A percentile compares a stretch with the other conserved stretches of the same genome.
These are phyloP conservation scores for Malus sylvestris DNA, from an alignment of 306 rosid genomes.

Conservation along the genomic window DNA sequence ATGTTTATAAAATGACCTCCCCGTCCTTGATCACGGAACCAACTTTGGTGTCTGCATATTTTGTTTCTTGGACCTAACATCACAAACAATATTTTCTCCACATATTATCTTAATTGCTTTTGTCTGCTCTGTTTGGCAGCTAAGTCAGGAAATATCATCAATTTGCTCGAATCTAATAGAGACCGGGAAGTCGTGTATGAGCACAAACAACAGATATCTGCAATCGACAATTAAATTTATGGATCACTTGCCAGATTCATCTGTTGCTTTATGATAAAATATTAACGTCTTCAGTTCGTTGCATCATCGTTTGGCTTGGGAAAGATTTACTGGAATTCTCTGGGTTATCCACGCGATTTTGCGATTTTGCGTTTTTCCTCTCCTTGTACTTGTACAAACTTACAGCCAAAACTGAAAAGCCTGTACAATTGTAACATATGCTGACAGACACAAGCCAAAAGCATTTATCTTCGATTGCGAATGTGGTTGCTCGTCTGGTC, in stretches of 20 bases:
- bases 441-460: no score
- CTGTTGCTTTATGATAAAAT: neutral
- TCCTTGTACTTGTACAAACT: neutral
- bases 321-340: neutral
- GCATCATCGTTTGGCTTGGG: neutral
- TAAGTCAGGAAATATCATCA: constrained; percentile 34
- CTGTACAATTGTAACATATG: no score
- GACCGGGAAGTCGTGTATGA: constrained; percentile 66
- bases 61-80: neutral
- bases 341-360: neutral
- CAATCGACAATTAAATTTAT: constrained; percentile 46
- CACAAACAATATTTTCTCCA: neutral
- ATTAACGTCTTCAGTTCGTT: neutral
- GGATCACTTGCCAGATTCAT: constrained; percentile 26
- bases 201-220: constrained; percentile 44
- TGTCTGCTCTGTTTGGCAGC: constrained; percentile 37
- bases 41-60: neutral
- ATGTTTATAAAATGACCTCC: neutral
- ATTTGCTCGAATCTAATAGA: constrained; percentile 56
- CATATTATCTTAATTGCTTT: neutral
- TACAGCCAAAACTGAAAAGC: neutral
- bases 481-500: no score
- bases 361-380: neutral
- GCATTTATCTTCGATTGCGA: no score
- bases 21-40: neutral